Evolutionary conservation across 257 asterid species (phyloP).

Genomic region (Solanum paucissectum): DNA sequence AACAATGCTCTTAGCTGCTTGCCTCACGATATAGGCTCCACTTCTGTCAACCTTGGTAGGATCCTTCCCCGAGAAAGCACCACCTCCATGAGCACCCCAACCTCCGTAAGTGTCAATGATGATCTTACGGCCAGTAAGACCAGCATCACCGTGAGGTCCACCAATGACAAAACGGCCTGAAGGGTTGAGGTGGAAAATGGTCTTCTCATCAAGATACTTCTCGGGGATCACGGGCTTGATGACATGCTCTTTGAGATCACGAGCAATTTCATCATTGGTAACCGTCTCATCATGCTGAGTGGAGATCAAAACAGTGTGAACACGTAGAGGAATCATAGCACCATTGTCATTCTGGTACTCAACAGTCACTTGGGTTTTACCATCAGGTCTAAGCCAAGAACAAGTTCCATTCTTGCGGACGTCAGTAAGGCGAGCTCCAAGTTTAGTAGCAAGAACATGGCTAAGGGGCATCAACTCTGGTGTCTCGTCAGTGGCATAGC

Average conservation of each 20-base stretch:
- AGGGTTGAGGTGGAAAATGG: conserved; percentile 1
- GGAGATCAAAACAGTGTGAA: conserved; percentile 3
- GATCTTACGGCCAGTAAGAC: conserved; percentile 2
- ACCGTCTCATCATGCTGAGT: conserved; percentile 2
- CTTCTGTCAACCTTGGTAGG: conserved; percentile 1
- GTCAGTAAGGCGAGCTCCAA: conserved; percentile 4
- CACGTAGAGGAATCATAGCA: background rate
- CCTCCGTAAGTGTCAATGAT: background rate
- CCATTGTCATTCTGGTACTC: background rate
- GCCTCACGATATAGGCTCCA: conserved; percentile 1
- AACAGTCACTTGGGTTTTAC: background rate
- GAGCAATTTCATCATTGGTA: background rate
- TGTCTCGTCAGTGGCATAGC: background rate
- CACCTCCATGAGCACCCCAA: background rate
- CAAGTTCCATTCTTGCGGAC: conserved; percentile 2
- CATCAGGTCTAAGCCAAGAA: conserved; percentile 1
- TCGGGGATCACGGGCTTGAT: background rate
- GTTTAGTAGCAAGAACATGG: conserved; percentile 4
- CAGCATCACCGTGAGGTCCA: conserved; percentile 2
- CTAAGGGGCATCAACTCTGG: conserved; percentile 2
- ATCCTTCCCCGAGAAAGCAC: background rate
- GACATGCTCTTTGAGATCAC: conserved; percentile 2
- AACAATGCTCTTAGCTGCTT: background rate
- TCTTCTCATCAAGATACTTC: conserved; percentile 4
- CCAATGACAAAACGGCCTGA: conserved; percentile 1